Evolutionary conservation across 2,329 filamentous ascomycete species (phyloP), one percentile per base, ranked within the genome.

Genomic region (Penicillium corylophilum): DNA sequence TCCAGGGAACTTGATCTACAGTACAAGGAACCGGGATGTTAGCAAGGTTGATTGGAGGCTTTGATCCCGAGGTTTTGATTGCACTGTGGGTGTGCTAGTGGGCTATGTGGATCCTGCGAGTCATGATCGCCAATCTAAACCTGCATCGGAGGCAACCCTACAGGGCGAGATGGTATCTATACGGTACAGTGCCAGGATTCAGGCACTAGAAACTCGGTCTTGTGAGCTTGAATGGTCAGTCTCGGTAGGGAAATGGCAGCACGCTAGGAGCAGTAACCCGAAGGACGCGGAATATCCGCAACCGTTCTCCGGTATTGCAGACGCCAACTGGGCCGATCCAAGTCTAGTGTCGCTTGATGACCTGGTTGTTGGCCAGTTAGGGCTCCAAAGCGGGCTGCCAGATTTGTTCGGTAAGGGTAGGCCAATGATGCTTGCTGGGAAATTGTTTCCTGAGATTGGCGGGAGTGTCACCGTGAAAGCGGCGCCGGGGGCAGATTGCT

Each of bases 361-460:
- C 55, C 48, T 18, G 41, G 44, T 47, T 46, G 18, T 26, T 50
- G 45, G 50, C 46, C 15, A 36, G 38, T 31, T 24, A 51, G 46
- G 16, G 45, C 39, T 42, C 18, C 15, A 9, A 23, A 16, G 13
- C 20, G 20, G 9, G 36, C 9, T 31, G 26, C 6, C 44, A 28
- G 31, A 40, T 52, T 47, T 44, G 38, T 20, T 41, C 39, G 26
- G 45, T 3, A 42, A 18, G 10, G 15, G 13, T 18, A 38, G 24
- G 13, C 44, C 36, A 50, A 41, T 49, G 31, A 48, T 38, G 23
- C 20, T 38, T 38, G 28, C 26, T 28, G 46, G 51, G 51, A 56
- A 50, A 18, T 48, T 42, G 43, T 55, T 22, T 57, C 56, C 54
- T 28, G 15, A 1, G 29, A 43, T 55, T 36, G 39, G 20, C 16